phyloP scores from a whole-genome alignment of 179 eudicot species.

The Beta macrorhiza region DNA sequence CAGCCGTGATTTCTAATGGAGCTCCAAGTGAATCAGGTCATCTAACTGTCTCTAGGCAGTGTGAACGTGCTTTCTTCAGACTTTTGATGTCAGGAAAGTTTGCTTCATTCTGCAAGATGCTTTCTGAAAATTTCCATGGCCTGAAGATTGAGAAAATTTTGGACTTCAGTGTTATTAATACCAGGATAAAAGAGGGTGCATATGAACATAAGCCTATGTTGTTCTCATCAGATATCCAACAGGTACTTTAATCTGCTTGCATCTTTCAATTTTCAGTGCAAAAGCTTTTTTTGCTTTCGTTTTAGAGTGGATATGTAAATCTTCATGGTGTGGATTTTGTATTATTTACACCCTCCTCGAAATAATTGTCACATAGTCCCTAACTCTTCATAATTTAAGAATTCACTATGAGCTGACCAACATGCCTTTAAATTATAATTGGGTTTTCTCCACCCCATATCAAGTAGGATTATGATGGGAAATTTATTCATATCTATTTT shows the following conservation, averaged over 20 bases:
- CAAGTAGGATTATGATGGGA: background rate
- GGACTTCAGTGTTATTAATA: slow-evolving; percentile 48
- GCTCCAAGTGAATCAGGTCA: slow-evolving; percentile 37
- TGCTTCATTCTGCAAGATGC: slow-evolving; percentile 57
- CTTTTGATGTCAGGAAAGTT: slow-evolving; percentile 68
- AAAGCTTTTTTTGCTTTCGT: background rate
- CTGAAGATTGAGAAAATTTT: slow-evolving; percentile 55
- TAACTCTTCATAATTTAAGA: background rate
- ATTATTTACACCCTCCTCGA: no score
- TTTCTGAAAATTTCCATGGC: slow-evolving; percentile 64
- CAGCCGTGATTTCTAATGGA: slow-evolving; percentile 38
- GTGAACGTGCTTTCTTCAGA: slow-evolving; percentile 50
- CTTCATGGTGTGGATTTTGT: background rate
- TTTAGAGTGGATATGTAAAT: background rate
- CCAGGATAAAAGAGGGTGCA: slow-evolving; percentile 68
- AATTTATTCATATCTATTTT: background rate
- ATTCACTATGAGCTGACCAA: background rate
- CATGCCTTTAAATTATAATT: background rate
- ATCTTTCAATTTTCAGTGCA: slow-evolving; percentile 2
- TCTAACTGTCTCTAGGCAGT: slow-evolving; percentile 41
- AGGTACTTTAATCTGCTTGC: slow-evolving; percentile 44
- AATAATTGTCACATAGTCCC: background rate
- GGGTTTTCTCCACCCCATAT: no score
- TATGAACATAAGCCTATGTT: slow-evolving; percentile 65
- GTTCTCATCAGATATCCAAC: slow-evolving; percentile 71